Base-by-base conservation (phyloP, 345 rosid genomes). In the Populus deltoides region DNA sequence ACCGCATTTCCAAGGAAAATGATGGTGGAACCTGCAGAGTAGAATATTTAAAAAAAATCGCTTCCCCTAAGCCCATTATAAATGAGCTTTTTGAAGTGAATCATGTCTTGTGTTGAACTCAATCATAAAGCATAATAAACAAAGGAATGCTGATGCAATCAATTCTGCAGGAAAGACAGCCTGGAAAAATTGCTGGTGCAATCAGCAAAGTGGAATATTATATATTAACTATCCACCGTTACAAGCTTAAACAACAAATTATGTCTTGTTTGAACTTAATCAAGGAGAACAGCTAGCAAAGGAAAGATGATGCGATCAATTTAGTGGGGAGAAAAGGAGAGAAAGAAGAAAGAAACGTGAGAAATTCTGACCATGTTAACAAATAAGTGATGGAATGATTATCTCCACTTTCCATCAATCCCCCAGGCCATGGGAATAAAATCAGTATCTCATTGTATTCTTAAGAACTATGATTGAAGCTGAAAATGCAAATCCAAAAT, bases 361-460 rank as follows among this genome's bases (percentile, higher is more conserved):
- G 17, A 18, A 36, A 45, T 6, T 41, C 13, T 35, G 36, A 43
- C 68, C 68, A 59, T 11, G 11, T 22, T 59, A n/a, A 33, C 55
- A 70, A 24, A 49, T 66, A 38, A 8, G 31, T 43, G 4, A 27
- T 35, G 13, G 41, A 71, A 83, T 82, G 84, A 80, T 86, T 70
- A 63, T 75, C 43, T 65, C 77, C 79, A 81, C 72, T 77, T 77
- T 66, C 76, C 72, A 65, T 81, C 67, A 66, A 80, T 75, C 73
- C 75, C 81, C 81, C 77, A 74, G 25, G 67, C 78, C 77, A 75
- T 78, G 83, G 82, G 79, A 74, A 83, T 72, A 80, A 27, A 73
- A 67, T 29, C 35, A 73, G 25, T 25, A 61, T 13, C 16, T 47
- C 51, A 15, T 45, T 12, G 51, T 47, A 47, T 47, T 47, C 51